phyloP scores from a whole-genome alignment of 306 rosid genomes.

The Begonia peltatifolia region DNA sequence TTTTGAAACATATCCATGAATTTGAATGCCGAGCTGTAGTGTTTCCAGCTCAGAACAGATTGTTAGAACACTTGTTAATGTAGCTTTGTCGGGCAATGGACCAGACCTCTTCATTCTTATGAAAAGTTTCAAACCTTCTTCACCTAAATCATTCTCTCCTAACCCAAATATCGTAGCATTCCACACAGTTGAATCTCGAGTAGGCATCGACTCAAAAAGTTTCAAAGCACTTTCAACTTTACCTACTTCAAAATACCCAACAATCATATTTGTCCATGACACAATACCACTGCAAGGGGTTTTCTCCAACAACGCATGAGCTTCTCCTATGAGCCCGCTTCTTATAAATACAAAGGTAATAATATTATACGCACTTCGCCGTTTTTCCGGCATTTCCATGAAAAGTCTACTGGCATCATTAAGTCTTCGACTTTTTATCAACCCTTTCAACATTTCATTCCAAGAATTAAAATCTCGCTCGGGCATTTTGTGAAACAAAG shows the following conservation, averaged over 20 bases:
- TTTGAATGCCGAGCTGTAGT: conserved; percentile 28
- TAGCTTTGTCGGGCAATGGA: conserved; percentile 23
- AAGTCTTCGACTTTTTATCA: conserved; percentile 16
- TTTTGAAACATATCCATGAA: conserved; percentile 23
- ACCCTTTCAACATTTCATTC: conserved; percentile 25
- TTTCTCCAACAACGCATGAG: conserved; percentile 32
- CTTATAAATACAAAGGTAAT: conserved; percentile 23
- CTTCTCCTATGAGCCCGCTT: conserved; percentile 23
- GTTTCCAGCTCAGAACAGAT: conserved; percentile 34
- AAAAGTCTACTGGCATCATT: conserved; percentile 31
- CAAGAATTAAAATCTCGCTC: conserved; percentile 25
- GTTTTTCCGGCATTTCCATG: conserved; percentile 32
- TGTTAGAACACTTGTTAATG: conserved; percentile 32
- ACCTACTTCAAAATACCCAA: conserved; percentile 31
- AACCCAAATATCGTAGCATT: conserved; percentile 42
- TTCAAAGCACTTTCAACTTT: conserved; percentile 22
- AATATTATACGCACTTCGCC: conserved; percentile 27
- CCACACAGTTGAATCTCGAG: conserved; percentile 28
- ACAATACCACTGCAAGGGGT: conserved; percentile 24
- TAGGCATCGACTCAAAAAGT: conserved; percentile 19
- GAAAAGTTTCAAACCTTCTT: conserved; percentile 36
- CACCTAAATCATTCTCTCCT: conserved; percentile 29
- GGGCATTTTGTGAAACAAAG: conserved; percentile 29
- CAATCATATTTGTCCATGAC: conserved; percentile 35
- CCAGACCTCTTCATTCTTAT: conserved; percentile 31